A percentile compares a stretch with the other conserved stretches of the same genome.
Conservation (phyloP, 2,329 filamentous ascomycete genomes). For the Aureobasidium vineae region DNA sequence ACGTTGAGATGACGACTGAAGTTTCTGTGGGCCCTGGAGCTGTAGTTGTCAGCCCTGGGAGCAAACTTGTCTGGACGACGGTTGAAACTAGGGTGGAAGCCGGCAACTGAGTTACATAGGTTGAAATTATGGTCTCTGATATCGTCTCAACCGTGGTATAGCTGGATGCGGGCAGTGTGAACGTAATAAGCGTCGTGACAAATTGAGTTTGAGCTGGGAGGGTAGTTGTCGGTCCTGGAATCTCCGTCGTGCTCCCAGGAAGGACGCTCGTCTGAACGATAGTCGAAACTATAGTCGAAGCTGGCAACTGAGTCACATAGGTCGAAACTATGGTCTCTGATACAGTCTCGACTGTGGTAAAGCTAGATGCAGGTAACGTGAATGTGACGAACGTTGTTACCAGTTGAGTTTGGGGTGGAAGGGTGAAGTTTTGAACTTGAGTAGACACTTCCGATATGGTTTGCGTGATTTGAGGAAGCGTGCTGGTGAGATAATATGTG, state of each 20-base stretch:
- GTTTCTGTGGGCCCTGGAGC: background rate
- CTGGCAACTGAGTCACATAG: background rate
- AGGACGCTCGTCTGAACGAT: background rate
- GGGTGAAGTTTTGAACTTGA: background rate
- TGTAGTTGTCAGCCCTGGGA: background rate
- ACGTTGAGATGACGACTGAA: background rate
- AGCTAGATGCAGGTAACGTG: background rate
- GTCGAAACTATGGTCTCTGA: background rate
- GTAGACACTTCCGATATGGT: background rate
- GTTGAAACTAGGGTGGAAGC: conserved; percentile 2
- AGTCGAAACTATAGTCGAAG: background rate
- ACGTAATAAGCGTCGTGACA: background rate
- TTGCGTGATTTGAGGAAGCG: background rate
- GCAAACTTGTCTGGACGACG: background rate
- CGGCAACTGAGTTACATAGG: background rate
- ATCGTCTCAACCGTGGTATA: background rate
- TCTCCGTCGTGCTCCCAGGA: background rate
- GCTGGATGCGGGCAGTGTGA: background rate
- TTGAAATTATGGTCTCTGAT: background rate
- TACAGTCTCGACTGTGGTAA: background rate
- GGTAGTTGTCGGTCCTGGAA: background rate
- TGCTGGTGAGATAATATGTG: background rate
- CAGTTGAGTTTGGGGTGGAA: conserved; percentile 1
- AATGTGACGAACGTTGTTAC: background rate
- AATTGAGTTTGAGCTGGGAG: background rate